phyloP scores from a whole-genome alignment of 257 asterid genomes.

The Solanum pinnatisectum region DNA sequence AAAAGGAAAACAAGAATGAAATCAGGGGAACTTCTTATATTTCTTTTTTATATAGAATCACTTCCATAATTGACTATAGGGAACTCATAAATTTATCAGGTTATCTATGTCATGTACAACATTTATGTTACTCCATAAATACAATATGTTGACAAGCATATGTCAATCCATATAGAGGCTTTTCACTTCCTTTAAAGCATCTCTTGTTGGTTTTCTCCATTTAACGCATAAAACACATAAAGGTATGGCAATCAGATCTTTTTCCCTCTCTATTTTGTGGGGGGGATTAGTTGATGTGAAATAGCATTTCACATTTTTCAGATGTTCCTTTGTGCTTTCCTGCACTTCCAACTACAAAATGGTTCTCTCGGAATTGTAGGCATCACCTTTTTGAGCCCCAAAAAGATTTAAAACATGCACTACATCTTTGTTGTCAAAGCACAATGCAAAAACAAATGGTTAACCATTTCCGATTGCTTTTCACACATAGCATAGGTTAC shows the following conservation, averaged over 20 bases:
- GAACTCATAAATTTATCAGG: not conserved
- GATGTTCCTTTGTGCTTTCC: not conserved
- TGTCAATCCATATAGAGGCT: not conserved
- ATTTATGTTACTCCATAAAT: not conserved
- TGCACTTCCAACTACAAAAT: not conserved
- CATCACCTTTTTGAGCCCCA: not conserved
- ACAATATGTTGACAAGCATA: not conserved
- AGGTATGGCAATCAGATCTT: not conserved
- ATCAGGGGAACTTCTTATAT: constrained; percentile 13
- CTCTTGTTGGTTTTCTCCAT: not conserved
- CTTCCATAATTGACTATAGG: not conserved
- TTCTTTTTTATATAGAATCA: not conserved
- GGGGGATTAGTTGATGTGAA: not conserved
- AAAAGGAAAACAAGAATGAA: constrained; percentile 7
- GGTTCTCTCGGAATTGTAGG: not conserved
- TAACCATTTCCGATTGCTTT: not conserved
- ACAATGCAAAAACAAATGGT: not conserved
- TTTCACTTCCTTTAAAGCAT: not conserved
- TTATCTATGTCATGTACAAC: not conserved
- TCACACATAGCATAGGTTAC: not conserved
- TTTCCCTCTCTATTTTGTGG: not conserved
- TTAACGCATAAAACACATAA: not conserved
- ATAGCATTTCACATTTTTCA: not conserved
- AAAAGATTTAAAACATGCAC: not conserved
- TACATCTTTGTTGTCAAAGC: not conserved